phyloP scores from a whole-genome alignment of 1,284 basidiomycete species.

The Apiotrichum gamsii region DNA sequence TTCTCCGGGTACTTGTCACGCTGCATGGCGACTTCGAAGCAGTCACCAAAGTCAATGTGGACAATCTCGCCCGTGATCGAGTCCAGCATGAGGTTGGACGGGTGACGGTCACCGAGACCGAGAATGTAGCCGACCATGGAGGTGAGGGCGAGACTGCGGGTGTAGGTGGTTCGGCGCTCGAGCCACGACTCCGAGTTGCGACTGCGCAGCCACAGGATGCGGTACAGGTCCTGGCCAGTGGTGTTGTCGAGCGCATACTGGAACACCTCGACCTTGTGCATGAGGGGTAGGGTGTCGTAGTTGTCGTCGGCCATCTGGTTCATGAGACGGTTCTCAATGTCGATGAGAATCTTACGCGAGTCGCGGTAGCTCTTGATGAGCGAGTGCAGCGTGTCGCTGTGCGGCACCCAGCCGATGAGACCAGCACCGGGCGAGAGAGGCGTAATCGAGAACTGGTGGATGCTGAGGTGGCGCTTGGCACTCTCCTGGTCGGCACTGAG shows the following conservation, averaged over 20 bases:
- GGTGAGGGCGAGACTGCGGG: conserved; percentile 88
- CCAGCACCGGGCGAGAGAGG: conserved; percentile 96
- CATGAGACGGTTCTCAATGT: conserved; percentile 98
- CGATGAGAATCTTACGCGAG: conserved; percentile 88
- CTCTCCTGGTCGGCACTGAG: conserved; percentile 88
- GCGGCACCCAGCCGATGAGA: conserved; percentile 90
- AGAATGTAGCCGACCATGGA: conserved; percentile 98
- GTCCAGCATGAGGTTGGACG: conserved; percentile 90
- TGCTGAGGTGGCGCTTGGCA: conserved; percentile 93
- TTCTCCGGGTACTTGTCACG: conserved; percentile 99
- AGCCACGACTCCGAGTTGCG: conserved; percentile 96
- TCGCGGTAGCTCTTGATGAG: conserved; percentile 94
- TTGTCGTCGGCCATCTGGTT: conserved; percentile 97
- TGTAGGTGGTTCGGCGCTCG: conserved; percentile 93
- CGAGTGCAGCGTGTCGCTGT: conserved; percentile 96
- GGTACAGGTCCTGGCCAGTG: conserved; percentile 97
- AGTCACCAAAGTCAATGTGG: conserved; percentile 95
- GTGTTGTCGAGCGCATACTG: conserved; percentile 99
- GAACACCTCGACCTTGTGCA: conserved; percentile 99
- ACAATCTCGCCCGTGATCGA: conserved; percentile 91
- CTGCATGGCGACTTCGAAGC: conserved; percentile 90
- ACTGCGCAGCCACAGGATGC: conserved; percentile 95
- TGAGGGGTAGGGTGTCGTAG: conserved; percentile 86
- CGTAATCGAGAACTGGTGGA: conserved; percentile 88
- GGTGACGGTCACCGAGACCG: conserved; percentile 96